Base-by-base conservation (phyloP, 2,329 filamentous ascomycete genomes). In the Claviceps pazoutovae region DNA sequence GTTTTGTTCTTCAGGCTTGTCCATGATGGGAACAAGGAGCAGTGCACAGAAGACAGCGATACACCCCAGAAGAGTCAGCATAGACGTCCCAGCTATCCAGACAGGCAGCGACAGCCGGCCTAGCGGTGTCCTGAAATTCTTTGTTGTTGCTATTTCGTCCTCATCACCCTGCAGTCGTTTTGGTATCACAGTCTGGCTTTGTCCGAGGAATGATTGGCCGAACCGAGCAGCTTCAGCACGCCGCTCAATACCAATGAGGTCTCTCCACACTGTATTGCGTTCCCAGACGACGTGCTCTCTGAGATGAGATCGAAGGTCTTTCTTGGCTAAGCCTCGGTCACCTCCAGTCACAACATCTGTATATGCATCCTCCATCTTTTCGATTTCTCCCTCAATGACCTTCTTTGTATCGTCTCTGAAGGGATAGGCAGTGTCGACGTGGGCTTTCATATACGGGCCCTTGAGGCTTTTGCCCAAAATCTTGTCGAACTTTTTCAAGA, bases 251-350 rank as follows among this genome's bases (percentile, higher is more conserved):
- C 91, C 93, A 64, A 98, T 98, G 80, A 98, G 93, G 61, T 98
- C 93, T 69, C 94, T 78, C 93, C 93, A 98, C 17, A 98, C 93
- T 0, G 93, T 98, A 64, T 98, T 98, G 53, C 93, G 80, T 67
- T 98, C 94, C 94, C 93, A 98, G 0, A 97, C 91, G 19, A 98
- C 90, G 66, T 98, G 93, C 68, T 98, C 94, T 53, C 93, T 78
- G 26, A 98, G 76, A 63, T 98, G 90, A 34, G 95, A 80, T 51
- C 93, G 80, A 53, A 98, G 74, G 63, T 97, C 93, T 58, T 87
- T 84, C 61, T 83, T 87, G 4, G 93, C 90, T 13, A 85, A 71
- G 5, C 78, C 74, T 3, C 85, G 69, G 61, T 98, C 88, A 34
- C 89, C 89, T 43, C 84, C 80, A 0, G 89, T 94, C 51, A 94